phyloP scores from a whole-genome alignment of 331 rosid species.

The Arachis monticola region DNA sequence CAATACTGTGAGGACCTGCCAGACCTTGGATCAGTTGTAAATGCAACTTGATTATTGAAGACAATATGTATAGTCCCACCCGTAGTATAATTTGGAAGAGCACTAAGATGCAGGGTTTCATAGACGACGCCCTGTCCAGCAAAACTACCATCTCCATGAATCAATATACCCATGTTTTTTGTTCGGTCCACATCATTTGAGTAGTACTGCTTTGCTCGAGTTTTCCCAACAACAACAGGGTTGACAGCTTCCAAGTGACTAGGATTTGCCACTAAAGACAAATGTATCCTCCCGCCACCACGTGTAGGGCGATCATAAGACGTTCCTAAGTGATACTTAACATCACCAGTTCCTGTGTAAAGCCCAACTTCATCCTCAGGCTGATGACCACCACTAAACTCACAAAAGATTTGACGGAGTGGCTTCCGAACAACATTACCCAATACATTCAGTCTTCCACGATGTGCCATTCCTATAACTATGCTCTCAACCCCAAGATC shows the following conservation, averaged over 20 bases:
- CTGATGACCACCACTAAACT: constrained; percentile 81
- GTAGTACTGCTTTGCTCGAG: constrained; percentile 94
- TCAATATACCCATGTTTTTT: constrained; percentile 84
- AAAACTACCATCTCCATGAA: constrained; percentile 99
- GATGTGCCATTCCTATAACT: constrained; percentile 92
- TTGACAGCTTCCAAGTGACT: constrained; percentile 97
- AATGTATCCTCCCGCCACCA: constrained; percentile 86
- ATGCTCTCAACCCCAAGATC: constrained; percentile 99
- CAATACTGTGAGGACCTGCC: constrained; percentile 98
- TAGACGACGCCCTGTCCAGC: constrained; percentile 99
- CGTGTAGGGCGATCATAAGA: constrained; percentile 97
- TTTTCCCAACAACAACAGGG: constrained; percentile 92
- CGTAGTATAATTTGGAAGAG: constrained; percentile 91
- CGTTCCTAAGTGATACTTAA: constrained; percentile 93
- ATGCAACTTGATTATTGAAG: constrained; percentile 96
- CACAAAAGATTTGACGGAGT: constrained; percentile 84
- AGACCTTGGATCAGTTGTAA: constrained; percentile 89
- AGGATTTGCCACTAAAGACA: constrained; percentile 96
- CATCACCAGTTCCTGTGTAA: constrained; percentile 99
- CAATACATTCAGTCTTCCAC: constrained; percentile 91
- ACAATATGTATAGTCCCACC: constrained; percentile 97
- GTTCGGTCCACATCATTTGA: constrained; percentile 74
- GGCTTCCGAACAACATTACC: constrained; percentile 98
- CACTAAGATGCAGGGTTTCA: constrained; percentile 94
- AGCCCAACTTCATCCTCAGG: constrained; percentile 92